Evolutionary conservation across 768 basidiomycete genomes (phyloP), one percentile per base, ranked within the genome.

Genomic region (Kwoniella dendrophila): DNA sequence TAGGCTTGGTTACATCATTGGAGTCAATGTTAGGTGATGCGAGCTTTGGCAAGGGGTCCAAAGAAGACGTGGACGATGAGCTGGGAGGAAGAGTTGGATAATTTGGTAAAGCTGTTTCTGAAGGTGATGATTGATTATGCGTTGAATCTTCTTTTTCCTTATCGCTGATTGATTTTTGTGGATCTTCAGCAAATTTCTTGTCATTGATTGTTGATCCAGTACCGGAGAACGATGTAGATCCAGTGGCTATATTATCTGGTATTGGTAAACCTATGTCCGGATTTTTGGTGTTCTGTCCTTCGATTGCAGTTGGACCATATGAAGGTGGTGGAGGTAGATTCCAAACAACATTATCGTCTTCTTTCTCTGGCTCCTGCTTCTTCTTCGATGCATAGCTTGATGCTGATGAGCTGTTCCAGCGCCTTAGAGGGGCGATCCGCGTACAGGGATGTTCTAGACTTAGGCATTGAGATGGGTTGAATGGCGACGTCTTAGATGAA

Each of bases 241-340:
- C 12, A 14, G 43, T 43, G 11, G 47, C 50, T 45, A 43, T 34
- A 34, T 53, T 47, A 6, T 36, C 59, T 12, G 59, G 59, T n/a
- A 53, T 52, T n/a, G 59, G 59, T 24, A 60, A 30, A 36, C 44
- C 56, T 26, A 45, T 36, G 18, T 47, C 34, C 24, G 29, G n/a
- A n/a, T n/a, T n/a, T n/a, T n/a, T n/a, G n/a, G n/a, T n/a, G n/a
- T n/a, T n/a, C n/a, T n/a, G 34, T 4, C n/a, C 36, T 12, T 29
- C 33, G 27, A n/a, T n/a, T n/a, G n/a, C n/a, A n/a, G n/a, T n/a
- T n/a, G n/a, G n/a, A n/a, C n/a, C n/a, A n/a, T n/a, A n/a, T n/a
- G n/a, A 22, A 32, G 52, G 52, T 22, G 52, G 34, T 14, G 52
- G 52, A 14, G 33, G 52, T 18, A 24, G 52, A 18, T 36, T 38